Conservation (phyloP, 768 basidiomycete genomes). For the Mycena vitilis region DNA sequence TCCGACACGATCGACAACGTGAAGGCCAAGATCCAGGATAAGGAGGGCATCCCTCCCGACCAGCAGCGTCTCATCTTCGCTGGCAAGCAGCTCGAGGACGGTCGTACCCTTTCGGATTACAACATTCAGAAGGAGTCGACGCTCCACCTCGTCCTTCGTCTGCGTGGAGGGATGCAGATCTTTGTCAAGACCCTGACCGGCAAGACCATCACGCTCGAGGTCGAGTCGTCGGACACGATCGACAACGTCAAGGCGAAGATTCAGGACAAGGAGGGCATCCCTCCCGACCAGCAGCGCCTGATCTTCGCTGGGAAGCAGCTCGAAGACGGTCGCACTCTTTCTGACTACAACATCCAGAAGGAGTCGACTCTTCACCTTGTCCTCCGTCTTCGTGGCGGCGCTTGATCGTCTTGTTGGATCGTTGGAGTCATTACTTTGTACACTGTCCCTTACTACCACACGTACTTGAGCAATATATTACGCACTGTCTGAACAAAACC, state of each 20-base stretch:
- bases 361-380: conserved; percentile 75
- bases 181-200: conserved; percentile 80
- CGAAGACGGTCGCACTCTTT: conserved; percentile 82
- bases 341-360: conserved; percentile 84
- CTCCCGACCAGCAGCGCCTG: conserved; percentile 82
- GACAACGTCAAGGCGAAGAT: conserved; percentile 84
- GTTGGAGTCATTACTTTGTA: conserved; percentile 4
- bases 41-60: conserved; percentile 86
- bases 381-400: conserved; percentile 72
- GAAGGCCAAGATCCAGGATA: conserved; percentile 85
- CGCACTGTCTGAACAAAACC: conserved; percentile 2
- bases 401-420: conserved; percentile 42
- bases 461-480: conserved; percentile 2
- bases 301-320: conserved; percentile 86
- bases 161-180: conserved; percentile 79
- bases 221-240: conserved; percentile 81
- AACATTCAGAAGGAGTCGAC: conserved; percentile 88
- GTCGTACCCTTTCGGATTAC: conserved; percentile 88
- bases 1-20: conserved; percentile 95
- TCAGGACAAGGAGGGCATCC: conserved; percentile 85
- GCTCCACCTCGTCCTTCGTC: conserved; percentile 75
- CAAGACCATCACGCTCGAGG: conserved; percentile 82
- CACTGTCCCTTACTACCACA: conserved; percentile 3
- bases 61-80: conserved; percentile 94
- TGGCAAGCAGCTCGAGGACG: conserved; percentile 95